Conservation (phyloP, 2,329 filamentous ascomycete genomes). For the Ophiostoma sp. region DNA sequence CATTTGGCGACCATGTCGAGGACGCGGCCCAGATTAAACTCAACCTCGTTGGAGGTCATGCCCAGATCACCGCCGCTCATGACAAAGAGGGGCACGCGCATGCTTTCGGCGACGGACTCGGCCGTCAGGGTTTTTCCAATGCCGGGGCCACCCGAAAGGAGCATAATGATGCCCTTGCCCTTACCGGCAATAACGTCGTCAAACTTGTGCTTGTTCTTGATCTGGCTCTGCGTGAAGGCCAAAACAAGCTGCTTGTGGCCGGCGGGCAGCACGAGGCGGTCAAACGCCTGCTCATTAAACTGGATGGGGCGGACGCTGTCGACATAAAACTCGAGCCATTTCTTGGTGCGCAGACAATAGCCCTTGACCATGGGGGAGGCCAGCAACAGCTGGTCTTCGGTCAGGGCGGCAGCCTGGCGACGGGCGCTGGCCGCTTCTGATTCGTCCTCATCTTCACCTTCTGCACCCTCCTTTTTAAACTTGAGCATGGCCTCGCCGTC, state of each 20-base stretch:
- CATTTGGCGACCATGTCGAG: conserved; percentile 72
- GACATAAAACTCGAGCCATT: conserved; percentile 49
- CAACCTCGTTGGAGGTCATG: conserved; percentile 63
- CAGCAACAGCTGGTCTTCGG: conserved; percentile 34
- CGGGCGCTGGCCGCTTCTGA: conserved; percentile 23
- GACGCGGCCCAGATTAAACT: conserved; percentile 64
- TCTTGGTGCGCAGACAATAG: conserved; percentile 46
- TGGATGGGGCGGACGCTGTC: conserved; percentile 43
- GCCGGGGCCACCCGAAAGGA: conserved; percentile 50
- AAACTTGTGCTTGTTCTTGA: conserved; percentile 33
- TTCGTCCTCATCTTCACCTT: not conserved
- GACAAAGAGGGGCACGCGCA: conserved; percentile 51
- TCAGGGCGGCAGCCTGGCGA: conserved; percentile 27
- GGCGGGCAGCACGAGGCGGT: conserved; percentile 35
- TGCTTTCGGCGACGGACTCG: conserved; percentile 52
- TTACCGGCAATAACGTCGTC: conserved; percentile 30
- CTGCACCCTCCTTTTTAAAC: not conserved
- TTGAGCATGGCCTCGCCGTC: conserved; percentile 13
- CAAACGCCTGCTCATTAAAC: conserved; percentile 50
- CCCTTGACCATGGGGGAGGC: conserved; percentile 40
- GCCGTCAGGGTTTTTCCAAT: conserved; percentile 54
- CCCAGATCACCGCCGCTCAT: conserved; percentile 69
- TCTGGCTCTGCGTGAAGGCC: conserved; percentile 37
- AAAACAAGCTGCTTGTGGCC: conserved; percentile 36
- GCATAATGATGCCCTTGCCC: conserved; percentile 41